Evolutionary conservation across 2,329 filamentous ascomycete genomes (phyloP), one percentile per base, ranked within the genome.

Genomic region (Diaporthe australafricana): DNA sequence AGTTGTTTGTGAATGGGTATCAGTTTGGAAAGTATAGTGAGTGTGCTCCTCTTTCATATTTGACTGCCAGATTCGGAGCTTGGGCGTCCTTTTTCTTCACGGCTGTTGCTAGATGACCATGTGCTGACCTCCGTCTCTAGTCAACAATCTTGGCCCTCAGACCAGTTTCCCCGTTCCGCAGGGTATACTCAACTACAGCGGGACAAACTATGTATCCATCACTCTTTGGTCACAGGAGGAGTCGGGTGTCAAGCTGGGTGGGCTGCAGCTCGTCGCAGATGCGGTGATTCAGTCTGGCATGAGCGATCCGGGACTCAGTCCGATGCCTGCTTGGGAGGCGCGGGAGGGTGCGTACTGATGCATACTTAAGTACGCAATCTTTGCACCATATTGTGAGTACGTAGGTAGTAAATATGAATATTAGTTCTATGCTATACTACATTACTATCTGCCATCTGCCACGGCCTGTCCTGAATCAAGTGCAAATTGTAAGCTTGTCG

Each of bases 91-190:
- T 1, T 16, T n/a, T n/a, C n/a, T n/a, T 7, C 8, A 2, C 16
- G 22, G 38, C 14, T 30, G 25, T 14, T 25, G 11, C 5, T 27
- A 27, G 7, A 2, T 30, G 66, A 38, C 12, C 3, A 25, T 20
- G 11, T 25, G 7, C 56, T 65, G 22, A 65, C 30, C 14, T 45
- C 8, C 25, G 20, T 20, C 20, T 22, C 25, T 84, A 68, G 80
- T 89, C n/a, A 91, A 89, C 77, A 92, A 94, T 74, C 85, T 95
- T n/a, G 93, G 93, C 0, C 93, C 93, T 1, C 93, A 96, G 82
- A 89, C 86, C 0, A 84, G 80, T 2, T 95, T 91, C 78, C 92
- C 92, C 1, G 92, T 95, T 0, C 93, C 93, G 0, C 88, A 94
- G 81, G 92, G 92, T 27, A 85, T 95, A 27, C 82, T 94, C 65